A percentile compares a stretch with the other conserved stretches of the same genome.
Evolutionary conservation across 2,329 filamentous ascomycete genomes (phyloP).

Genomic region (Microcyclosporella mali): DNA sequence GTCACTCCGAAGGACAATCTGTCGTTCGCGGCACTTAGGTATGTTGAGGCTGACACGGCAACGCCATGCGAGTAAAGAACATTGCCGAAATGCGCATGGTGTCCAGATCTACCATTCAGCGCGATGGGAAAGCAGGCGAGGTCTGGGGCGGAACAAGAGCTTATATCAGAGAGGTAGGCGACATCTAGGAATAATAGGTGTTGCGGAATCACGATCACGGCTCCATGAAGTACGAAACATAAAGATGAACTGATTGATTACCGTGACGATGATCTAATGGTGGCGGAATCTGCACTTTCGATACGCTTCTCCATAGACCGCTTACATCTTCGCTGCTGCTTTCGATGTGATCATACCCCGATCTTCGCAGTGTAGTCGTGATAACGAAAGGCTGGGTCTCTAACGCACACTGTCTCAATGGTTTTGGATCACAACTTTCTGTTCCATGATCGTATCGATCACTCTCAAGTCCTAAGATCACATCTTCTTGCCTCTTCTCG

Average conservation of each 20-base stretch:
- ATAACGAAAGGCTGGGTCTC: conserved; percentile 11
- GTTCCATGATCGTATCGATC: conserved; percentile 55
- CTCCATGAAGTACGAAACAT: too few relatives aligned
- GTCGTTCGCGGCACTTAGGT: conserved; percentile 22
- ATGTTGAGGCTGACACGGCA: conserved; percentile 47
- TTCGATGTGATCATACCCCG: too few relatives aligned
- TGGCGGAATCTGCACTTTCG: too few relatives aligned
- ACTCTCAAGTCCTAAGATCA: conserved; percentile 55
- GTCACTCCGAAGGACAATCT: conserved; percentile 39
- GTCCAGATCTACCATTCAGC: conserved; percentile 50
- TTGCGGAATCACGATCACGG: too few relatives aligned
- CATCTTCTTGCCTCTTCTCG: conserved; percentile 50
- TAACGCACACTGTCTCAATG: conserved; percentile 36
- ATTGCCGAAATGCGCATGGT: conserved; percentile 57
- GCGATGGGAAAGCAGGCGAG: conserved; percentile 37
- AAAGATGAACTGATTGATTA: too few relatives aligned
- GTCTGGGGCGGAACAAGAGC: conserved; percentile 8
- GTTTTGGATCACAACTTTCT: conserved; percentile 55
- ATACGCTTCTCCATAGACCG: too few relatives aligned
- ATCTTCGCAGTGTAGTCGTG: too few relatives aligned
- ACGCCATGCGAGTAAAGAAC: conserved; percentile 53
- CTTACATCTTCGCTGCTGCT: too few relatives aligned
- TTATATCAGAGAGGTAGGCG: conserved; percentile 3
- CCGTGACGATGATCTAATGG: too few relatives aligned
- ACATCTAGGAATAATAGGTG: conserved; percentile 3